phyloP scores from a whole-genome alignment of 805 yeast species.

The Pichia pseudocactophila region DNA sequence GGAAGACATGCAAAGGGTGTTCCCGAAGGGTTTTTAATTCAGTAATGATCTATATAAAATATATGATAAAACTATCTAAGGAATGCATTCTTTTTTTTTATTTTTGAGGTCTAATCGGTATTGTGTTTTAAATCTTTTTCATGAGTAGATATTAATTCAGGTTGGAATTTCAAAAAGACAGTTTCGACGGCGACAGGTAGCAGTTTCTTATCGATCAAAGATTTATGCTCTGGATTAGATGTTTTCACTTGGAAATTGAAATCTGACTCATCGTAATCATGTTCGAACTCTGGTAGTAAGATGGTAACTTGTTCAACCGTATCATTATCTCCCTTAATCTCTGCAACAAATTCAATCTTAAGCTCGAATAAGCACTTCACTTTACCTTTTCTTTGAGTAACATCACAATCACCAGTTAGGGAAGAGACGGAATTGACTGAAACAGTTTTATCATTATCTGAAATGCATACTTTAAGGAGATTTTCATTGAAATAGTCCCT shows the following conservation, averaged over 20 bases:
- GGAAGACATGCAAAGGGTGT: constrained; percentile 71
- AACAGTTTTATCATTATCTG: constrained; percentile 28
- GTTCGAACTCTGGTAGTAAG: constrained; percentile 59
- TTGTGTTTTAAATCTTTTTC: constrained; percentile 55
- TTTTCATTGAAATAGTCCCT: constrained; percentile 60
- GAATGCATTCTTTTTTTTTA: no score
- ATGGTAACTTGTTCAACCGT: constrained; percentile 37
- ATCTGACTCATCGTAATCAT: constrained; percentile 65
- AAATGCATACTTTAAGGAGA: constrained; percentile 39
- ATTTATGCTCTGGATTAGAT: constrained; percentile 30
- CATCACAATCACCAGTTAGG: constrained; percentile 70
- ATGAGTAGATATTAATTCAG: constrained; percentile 52
- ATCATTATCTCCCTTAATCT: constrained; percentile 27
- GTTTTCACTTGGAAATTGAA: constrained; percentile 41
- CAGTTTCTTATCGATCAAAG: constrained; percentile 35
- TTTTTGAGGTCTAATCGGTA: constrained; percentile 23
- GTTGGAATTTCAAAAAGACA: constrained; percentile 50
- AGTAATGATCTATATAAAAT: not conserved
- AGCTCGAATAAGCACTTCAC: constrained; percentile 69
- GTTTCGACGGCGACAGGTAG: constrained; percentile 40
- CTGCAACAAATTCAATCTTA: constrained; percentile 40
- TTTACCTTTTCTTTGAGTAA: constrained; percentile 76
- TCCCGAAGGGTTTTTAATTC: constrained; percentile 60
- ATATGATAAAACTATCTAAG: no score
- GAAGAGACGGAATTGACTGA: constrained; percentile 31